Evolutionary conservation across 768 basidiomycete genomes (phyloP).

Genomic region (Kwoniella bestiolae): DNA sequence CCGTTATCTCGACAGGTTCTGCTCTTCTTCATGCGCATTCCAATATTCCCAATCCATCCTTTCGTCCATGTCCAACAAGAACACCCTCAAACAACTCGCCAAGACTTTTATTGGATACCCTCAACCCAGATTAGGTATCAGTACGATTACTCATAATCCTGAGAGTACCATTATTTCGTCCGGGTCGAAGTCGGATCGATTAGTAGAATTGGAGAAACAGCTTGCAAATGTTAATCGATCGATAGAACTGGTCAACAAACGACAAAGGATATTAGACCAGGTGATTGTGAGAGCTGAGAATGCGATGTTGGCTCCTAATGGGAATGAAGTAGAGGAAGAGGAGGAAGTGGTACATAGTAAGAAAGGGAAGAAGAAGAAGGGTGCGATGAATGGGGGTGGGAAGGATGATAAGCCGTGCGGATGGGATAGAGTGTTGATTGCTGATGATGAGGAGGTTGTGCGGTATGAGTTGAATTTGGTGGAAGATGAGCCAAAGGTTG

Average conservation of each 20-base stretch:
- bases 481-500: neutral
- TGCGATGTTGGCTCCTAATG: neutral
- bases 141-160: conserved; percentile 18
- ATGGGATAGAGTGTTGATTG: conserved; percentile 35
- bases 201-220: conserved; percentile 20
- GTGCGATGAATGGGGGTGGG: neutral
- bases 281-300: conserved; percentile 28
- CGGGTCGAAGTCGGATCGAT: neutral
- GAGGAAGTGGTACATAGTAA: conserved; percentile 6
- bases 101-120: conserved; percentile 35
- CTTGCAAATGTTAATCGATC: conserved; percentile 22
- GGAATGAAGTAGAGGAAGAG: conserved; percentile 12
- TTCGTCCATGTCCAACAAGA: conserved; percentile 34
- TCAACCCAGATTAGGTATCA: conserved; percentile 26
- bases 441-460: conserved; percentile 34
- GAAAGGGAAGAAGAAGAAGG: conserved; percentile 25
- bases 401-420: conserved; percentile 44
- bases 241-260: conserved; percentile 24
- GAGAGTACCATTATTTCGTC: neutral
- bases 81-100: conserved; percentile 33
- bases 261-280: conserved; percentile 25
- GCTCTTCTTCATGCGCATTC: conserved; percentile 40
- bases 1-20: conserved; percentile 32
- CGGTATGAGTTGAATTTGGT: neutral
- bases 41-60: conserved; percentile 33